A percentile compares a stretch with the other conserved stretches of the same genome.
phyloP scores from a whole-genome alignment of 495 filamentous ascomycete genomes.

The Tuber brumale region DNA sequence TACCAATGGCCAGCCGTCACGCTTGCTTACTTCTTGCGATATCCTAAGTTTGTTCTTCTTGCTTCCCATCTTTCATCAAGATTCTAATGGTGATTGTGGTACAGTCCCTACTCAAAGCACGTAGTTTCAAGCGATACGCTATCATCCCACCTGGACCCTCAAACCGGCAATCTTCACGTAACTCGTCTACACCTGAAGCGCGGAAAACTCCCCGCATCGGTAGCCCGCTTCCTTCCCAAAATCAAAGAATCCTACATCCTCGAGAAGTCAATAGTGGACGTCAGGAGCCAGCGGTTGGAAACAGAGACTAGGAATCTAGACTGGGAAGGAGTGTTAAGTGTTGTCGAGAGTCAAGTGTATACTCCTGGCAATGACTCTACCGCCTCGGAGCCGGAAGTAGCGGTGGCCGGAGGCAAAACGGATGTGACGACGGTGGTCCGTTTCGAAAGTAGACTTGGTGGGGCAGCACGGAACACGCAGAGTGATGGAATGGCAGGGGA shows the following conservation, averaged over 20 bases:
- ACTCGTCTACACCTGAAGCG: slow-evolving; percentile 89
- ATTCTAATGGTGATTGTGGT: slow-evolving; percentile 9
- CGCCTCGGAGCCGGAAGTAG: slow-evolving; percentile 18
- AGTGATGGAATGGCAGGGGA: slow-evolving; percentile 45
- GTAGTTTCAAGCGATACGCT: slow-evolving; percentile 96
- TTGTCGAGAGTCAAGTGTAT: slow-evolving; percentile 77
- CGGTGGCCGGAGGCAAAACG: slow-evolving; percentile 53
- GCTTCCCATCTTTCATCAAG: neutral
- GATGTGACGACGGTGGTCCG: slow-evolving; percentile 78
- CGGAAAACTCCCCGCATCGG: slow-evolving; percentile 71
- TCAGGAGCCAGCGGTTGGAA: slow-evolving; percentile 79
- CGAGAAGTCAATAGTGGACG: slow-evolving; percentile 83
- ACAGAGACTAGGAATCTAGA: slow-evolving; percentile 80
- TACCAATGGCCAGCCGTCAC: slow-evolving; percentile 59
- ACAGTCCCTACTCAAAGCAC: slow-evolving; percentile 75
- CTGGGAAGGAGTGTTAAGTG: slow-evolving; percentile 84
- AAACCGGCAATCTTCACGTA: slow-evolving; percentile 74
- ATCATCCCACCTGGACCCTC: slow-evolving; percentile 70
- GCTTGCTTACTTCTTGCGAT: slow-evolving; percentile 97
- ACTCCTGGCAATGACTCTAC: slow-evolving; percentile 44
- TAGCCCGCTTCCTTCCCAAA: slow-evolving; percentile 62
- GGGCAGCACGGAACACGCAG: slow-evolving; percentile 18
- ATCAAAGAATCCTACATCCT: slow-evolving; percentile 72
- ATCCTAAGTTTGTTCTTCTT: slow-evolving; percentile 59
- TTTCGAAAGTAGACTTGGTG: slow-evolving; percentile 65